phyloP scores from a whole-genome alignment of 1,284 basidiomycete species.

The Ustilago bromivora region DNA sequence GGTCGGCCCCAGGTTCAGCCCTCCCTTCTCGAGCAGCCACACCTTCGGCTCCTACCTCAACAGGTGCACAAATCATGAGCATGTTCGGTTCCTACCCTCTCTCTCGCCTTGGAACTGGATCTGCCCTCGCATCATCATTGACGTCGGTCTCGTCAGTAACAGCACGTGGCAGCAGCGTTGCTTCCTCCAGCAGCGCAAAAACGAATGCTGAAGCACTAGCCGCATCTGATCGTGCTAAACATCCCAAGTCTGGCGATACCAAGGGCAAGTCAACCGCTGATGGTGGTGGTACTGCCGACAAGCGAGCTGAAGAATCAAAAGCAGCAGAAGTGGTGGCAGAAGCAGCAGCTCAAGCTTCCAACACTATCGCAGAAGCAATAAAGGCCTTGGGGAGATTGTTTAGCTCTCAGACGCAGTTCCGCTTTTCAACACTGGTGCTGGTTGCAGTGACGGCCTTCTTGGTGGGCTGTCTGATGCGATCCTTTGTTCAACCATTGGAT shows the following conservation, averaged over 20 bases:
- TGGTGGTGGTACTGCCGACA: not conserved
- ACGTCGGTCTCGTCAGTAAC: constrained; percentile 57
- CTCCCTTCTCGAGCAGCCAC: constrained; percentile 41
- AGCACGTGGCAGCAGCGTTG: constrained; percentile 52
- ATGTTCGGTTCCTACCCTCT: constrained; percentile 60
- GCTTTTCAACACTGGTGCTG: constrained; percentile 73
- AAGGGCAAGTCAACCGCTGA: constrained; percentile 10
- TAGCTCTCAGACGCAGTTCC: constrained; percentile 22
- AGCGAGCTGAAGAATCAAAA: not conserved
- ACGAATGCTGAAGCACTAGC: constrained; percentile 48
- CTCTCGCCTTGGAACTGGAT: constrained; percentile 54
- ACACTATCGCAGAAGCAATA: constrained; percentile 25
- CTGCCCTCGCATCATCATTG: constrained; percentile 35
- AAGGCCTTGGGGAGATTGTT: constrained; percentile 24
- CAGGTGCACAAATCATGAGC: constrained; percentile 56
- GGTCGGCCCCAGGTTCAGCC: constrained; percentile 34
- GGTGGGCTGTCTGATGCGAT: constrained; percentile 87
- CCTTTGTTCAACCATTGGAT: constrained; percentile 87
- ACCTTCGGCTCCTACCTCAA: constrained; percentile 38
- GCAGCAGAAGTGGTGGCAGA: constrained; percentile 13
- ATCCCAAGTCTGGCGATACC: constrained; percentile 15
- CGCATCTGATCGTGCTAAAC: constrained; percentile 35
- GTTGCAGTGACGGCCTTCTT: constrained; percentile 88
- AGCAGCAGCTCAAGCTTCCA: constrained; percentile 28
- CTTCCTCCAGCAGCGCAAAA: constrained; percentile 29